These are phyloP conservation scores for Casuarina cunninghamiana DNA, from an alignment of 306 rosid species.

Conservation along the genomic window DNA sequence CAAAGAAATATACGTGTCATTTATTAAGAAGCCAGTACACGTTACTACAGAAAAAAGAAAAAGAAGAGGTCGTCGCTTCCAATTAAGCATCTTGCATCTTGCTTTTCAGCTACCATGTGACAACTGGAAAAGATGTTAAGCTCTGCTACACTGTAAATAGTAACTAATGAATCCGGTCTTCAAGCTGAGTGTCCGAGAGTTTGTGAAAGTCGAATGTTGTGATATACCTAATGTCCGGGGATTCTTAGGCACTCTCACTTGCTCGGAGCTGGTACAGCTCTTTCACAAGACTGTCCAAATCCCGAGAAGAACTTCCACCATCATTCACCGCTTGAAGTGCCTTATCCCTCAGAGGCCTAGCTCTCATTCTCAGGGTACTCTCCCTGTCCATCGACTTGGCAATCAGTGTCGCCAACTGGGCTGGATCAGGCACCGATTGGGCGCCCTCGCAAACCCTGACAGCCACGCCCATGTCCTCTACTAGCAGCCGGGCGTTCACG, in stretches of 20 bases:
- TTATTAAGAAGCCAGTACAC: too few relatives aligned
- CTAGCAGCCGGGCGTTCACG: constrained; percentile 52
- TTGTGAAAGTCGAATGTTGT: too few relatives aligned
- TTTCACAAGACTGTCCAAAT: constrained; percentile 40
- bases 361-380: constrained; percentile 22
- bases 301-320: constrained; percentile 45
- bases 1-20: too few relatives aligned
- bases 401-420: constrained; percentile 37
- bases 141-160: too few relatives aligned
- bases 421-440: constrained; percentile 49
- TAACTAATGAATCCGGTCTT: too few relatives aligned
- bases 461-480: constrained; percentile 51
- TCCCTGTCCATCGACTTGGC: constrained; percentile 22
- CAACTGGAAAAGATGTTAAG: too few relatives aligned
- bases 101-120: too few relatives aligned
- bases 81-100: too few relatives aligned
- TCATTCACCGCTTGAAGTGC: constrained; percentile 34
- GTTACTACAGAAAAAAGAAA: too few relatives aligned
- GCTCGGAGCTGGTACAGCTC: constrained; percentile 29
- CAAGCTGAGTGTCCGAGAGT: too few relatives aligned
- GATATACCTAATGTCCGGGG: too few relatives aligned
- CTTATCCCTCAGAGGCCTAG: constrained; percentile 34
- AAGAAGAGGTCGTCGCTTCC: too few relatives aligned
- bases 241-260: background rate
- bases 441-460: constrained; percentile 51